A percentile compares a stretch with the other conserved stretches of the same genome.
phyloP scores from a whole-genome alignment of 768 basidiomycete genomes.

The Gymnopilus junonius region DNA sequence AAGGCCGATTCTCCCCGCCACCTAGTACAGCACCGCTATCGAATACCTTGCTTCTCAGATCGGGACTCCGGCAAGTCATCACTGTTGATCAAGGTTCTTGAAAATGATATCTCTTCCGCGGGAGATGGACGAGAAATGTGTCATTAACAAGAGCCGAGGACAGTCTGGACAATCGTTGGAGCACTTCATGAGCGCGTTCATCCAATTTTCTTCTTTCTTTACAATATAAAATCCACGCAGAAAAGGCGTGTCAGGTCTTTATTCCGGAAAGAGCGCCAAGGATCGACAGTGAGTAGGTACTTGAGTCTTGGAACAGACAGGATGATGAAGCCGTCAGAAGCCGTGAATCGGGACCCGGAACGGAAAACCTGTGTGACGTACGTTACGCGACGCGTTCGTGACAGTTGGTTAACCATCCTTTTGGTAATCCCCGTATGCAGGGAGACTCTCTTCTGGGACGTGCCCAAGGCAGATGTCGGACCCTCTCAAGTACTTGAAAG shows the following conservation, averaged over 20 bases:
- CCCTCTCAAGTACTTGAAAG: not conserved
- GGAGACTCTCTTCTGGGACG: not conserved
- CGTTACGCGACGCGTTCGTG: slow-evolving; percentile 19
- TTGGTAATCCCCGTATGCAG: not conserved
- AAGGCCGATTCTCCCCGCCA: not conserved
- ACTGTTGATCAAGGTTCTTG: not conserved
- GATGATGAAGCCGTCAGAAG: too few relatives aligned
- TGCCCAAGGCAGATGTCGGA: slow-evolving; percentile 1
- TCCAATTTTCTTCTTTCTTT: not conserved
- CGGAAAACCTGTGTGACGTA: not conserved
- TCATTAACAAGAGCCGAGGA: not conserved
- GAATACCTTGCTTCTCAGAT: not conserved
- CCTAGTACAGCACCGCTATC: not conserved
- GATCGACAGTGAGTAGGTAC: not conserved
- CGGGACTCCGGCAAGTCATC: too few relatives aligned
- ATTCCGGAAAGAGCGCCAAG: not conserved
- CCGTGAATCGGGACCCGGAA: not conserved
- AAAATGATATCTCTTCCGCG: not conserved
- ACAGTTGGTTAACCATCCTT: too few relatives aligned
- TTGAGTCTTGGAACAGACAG: not conserved
- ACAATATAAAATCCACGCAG: not conserved
- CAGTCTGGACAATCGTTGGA: not conserved
- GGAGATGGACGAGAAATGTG: not conserved
- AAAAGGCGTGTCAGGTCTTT: not conserved
- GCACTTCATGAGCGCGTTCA: not conserved